Evolutionary conservation across 257 asterid genomes (phyloP).

Genomic region (Striga asiatica): DNA sequence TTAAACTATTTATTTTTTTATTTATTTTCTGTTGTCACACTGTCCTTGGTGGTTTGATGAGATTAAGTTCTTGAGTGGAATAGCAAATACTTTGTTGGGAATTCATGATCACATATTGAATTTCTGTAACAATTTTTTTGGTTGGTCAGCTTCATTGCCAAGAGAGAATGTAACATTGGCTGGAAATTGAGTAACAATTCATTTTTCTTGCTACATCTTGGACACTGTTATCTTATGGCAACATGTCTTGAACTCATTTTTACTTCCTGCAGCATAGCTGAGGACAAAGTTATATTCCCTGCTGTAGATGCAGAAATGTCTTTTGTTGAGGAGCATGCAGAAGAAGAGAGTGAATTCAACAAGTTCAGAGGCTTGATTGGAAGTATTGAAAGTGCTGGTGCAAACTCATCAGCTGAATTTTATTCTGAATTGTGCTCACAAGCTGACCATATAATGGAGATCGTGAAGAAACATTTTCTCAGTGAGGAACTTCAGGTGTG

Average conservation of each 20-base stretch:
- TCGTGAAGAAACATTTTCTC: conserved; percentile 66
- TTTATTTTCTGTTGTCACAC: not conserved
- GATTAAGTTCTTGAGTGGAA: not conserved
- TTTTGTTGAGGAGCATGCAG: conserved; percentile 92
- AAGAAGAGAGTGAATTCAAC: conserved; percentile 87
- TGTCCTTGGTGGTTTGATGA: not conserved
- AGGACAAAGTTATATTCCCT: conserved; percentile 94
- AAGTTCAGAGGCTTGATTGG: conserved; percentile 81
- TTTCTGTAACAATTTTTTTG: too few relatives aligned
- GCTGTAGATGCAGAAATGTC: conserved; percentile 83
- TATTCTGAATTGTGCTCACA: conserved; percentile 73
- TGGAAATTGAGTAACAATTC: not conserved
- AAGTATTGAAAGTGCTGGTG: conserved; percentile 81
- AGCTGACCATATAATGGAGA: conserved; percentile 90
- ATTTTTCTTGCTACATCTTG: conserved; percentile 6
- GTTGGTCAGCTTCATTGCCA: not conserved
- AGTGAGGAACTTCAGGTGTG: conserved; percentile 87
- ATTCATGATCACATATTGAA: too few relatives aligned
- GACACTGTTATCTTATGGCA: conserved; percentile 8
- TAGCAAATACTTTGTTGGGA: not conserved
- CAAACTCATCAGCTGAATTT: conserved; percentile 78
- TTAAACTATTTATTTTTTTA: too few relatives aligned
- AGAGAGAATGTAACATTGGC: not conserved
- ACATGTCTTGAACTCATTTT: not conserved
- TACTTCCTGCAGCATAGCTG: conserved; percentile 78